phyloP scores from a whole-genome alignment of 2,329 filamentous ascomycete genomes.

The Fusarium sp. region DNA sequence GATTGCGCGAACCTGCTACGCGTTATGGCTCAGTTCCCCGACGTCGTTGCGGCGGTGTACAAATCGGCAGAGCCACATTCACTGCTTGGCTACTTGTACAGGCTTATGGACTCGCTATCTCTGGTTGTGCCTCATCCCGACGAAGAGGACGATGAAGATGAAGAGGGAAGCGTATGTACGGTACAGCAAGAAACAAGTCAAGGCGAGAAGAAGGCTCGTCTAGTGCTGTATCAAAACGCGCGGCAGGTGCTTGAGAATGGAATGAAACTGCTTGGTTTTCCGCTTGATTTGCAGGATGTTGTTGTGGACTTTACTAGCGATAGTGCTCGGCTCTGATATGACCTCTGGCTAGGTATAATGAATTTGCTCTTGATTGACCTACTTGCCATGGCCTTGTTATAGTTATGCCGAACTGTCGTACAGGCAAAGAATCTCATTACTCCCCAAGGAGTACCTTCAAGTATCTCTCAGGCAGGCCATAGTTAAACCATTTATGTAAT shows the following conservation, averaged over 20 bases:
- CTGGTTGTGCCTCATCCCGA: background rate
- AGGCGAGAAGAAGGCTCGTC: background rate
- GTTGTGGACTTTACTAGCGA: background rate
- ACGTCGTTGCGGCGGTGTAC: conserved; percentile 69
- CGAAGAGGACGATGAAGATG: background rate
- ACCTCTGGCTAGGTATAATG: background rate
- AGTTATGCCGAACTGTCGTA: background rate
- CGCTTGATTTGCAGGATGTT: background rate
- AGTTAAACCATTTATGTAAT: background rate
- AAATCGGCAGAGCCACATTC: conserved; percentile 74
- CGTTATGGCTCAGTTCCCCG: conserved; percentile 71
- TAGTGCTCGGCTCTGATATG: background rate
- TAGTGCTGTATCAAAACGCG: conserved; percentile 15
- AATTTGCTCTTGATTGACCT: background rate
- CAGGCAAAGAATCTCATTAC: background rate
- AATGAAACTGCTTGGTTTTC: conserved; percentile 21
- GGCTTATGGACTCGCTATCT: conserved; percentile 5
- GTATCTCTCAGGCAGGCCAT: background rate
- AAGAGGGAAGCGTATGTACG: background rate
- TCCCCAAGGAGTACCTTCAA: background rate
- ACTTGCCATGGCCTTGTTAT: background rate
- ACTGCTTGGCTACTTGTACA: conserved; percentile 67
- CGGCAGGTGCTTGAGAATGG: conserved; percentile 21
- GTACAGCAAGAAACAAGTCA: background rate
- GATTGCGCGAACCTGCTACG: conserved; percentile 57